These are phyloP conservation scores for Elongisporangium prolatum DNA, from an alignment of 352 stramenopile genomes.

Conservation along the genomic window DNA sequence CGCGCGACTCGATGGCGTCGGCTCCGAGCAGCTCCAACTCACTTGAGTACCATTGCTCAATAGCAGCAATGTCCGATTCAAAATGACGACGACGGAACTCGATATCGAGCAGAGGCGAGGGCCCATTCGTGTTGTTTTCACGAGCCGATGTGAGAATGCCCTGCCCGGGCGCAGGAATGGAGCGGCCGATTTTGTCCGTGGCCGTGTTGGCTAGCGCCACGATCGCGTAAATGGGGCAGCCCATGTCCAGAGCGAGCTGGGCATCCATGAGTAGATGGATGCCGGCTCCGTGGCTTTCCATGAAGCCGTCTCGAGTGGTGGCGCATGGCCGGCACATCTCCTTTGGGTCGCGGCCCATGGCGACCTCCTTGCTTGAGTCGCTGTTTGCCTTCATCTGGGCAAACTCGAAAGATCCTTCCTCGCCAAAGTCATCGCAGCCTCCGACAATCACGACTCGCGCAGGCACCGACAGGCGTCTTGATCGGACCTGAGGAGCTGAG, in stretches of 20 bases:
- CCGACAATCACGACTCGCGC: conserved; percentile 78
- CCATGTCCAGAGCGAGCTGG: conserved; percentile 84
- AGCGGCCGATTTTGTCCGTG: conserved; percentile 86
- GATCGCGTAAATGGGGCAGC: conserved; percentile 81
- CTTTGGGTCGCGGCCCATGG: conserved; percentile 70
- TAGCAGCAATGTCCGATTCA: conserved; percentile 58
- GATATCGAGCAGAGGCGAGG: conserved; percentile 62
- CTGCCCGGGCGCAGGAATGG: conserved; percentile 77
- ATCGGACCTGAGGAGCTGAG: conserved; percentile 85
- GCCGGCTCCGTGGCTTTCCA: conserved; percentile 85
- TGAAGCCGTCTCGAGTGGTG: conserved; percentile 77
- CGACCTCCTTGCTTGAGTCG: conserved; percentile 75
- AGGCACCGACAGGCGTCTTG: conserved; percentile 85
- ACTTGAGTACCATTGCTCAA: conserved; percentile 65
- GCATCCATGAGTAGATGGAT: conserved; percentile 89
- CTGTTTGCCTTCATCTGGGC: conserved; percentile 88
- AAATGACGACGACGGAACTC: conserved; percentile 75
- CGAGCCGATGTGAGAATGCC: conserved; percentile 84
- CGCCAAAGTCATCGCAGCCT: conserved; percentile 85
- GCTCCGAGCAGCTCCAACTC: conserved; percentile 45
- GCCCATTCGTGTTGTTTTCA: conserved; percentile 20
- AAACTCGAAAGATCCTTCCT: conserved; percentile 84
- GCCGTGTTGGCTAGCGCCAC: conserved; percentile 81
- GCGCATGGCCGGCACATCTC: conserved; percentile 86
- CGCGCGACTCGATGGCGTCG: conserved; percentile 20